phyloP scores from a whole-genome alignment of 176 grass and related monocot genomes.

The Elymus sibiricus region DNA sequence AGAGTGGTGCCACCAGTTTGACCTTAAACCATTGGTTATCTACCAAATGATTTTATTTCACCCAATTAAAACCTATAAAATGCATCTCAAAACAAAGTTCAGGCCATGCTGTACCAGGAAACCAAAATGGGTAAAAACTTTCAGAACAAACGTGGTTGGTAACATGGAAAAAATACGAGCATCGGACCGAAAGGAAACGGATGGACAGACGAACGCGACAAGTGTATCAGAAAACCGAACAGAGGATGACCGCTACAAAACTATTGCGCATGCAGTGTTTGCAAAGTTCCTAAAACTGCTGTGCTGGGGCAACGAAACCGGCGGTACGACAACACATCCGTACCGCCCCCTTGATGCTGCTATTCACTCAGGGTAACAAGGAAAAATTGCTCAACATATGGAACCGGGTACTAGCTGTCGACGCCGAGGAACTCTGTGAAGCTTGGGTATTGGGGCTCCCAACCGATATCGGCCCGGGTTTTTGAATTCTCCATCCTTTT shows the following conservation, averaged over 20 bases:
- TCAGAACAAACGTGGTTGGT: too few species aligned
- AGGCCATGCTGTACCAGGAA: too few species aligned
- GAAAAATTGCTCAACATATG: background rate
- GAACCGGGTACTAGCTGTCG: constrained; percentile 16
- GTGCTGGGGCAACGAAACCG: background rate
- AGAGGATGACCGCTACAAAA: background rate
- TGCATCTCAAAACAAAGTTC: too few species aligned
- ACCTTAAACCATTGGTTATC: too few species aligned
- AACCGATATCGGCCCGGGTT: constrained; percentile 71
- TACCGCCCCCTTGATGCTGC: background rate
- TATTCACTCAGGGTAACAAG: background rate
- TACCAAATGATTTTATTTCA: too few species aligned
- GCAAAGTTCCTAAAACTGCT: background rate
- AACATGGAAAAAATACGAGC: background rate
- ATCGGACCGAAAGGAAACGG: background rate
- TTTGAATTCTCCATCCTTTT: constrained; percentile 85
- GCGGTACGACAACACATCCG: too few species aligned
- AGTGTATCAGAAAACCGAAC: background rate
- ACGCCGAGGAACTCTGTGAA: constrained; percentile 64
- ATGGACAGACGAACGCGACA: background rate
- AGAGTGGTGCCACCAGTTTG: too few species aligned
- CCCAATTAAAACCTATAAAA: too few species aligned
- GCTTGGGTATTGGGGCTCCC: constrained; percentile 71
- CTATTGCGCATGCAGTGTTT: background rate
- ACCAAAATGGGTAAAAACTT: too few species aligned